Evolutionary conservation across 805 yeast species (phyloP).

Genomic region (Saccharomycopsis schoenii): DNA sequence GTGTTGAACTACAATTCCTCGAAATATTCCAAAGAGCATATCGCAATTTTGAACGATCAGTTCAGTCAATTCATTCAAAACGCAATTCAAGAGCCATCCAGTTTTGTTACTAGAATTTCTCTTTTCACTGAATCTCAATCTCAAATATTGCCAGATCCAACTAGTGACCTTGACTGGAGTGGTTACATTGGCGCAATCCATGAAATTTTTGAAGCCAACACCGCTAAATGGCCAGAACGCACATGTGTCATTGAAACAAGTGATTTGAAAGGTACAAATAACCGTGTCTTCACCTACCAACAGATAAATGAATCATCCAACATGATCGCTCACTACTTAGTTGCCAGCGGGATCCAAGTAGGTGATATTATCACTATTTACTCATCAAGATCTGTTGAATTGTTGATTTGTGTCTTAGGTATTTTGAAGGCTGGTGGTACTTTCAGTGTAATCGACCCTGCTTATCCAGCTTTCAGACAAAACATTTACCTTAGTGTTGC

Average conservation of each 20-base stretch:
- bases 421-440: constrained; percentile 98
- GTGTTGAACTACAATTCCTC: constrained; percentile 63
- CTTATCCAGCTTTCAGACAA: constrained; percentile 97
- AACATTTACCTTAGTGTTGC: constrained; percentile 90
- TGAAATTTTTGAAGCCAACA: constrained; percentile 86
- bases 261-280: constrained; percentile 41
- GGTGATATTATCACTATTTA: constrained; percentile 98
- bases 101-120: constrained; percentile 48
- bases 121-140: constrained; percentile 62
- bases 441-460: constrained; percentile 96
- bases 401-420: constrained; percentile 96
- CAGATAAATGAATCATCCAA: constrained; percentile 93
- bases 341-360: constrained; percentile 66
- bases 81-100: constrained; percentile 29
- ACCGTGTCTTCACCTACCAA: constrained; percentile 70
- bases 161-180: constrained; percentile 77
- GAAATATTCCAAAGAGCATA: constrained; percentile 61
- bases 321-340: constrained; percentile 81
- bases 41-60: constrained; percentile 63
- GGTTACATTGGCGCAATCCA: constrained; percentile 93
- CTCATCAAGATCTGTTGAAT: constrained; percentile 94
- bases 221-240: constrained; percentile 74
- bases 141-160: constrained; percentile 74
- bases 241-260: constrained; percentile 90
- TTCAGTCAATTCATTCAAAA: constrained; percentile 41